Evolutionary conservation across 495 filamentous ascomycete genomes (phyloP), one percentile per base, ranked within the genome.

Genomic region (Penicillium diatomitis): DNA sequence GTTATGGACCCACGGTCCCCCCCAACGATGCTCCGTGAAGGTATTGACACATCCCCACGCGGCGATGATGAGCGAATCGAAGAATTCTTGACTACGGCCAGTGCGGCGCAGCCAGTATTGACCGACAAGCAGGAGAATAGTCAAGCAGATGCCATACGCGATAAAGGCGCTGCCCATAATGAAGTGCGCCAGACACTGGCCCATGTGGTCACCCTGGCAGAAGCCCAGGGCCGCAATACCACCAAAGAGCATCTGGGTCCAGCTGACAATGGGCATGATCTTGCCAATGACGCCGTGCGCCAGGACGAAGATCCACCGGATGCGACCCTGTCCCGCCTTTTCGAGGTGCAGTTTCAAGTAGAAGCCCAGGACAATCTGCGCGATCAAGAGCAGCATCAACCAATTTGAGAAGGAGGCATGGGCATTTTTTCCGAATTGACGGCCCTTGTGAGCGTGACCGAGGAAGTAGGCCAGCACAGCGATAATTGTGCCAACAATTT

Each of bases 111-210:
- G 66, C 90, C 90, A 96, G 20, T 76, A 65, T 68, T 96, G 94
- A 11, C 92, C 92, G 33, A 90, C 86, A 8, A 96, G 74, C 31
- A 97, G 76, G 9, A 97, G 69, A 39, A 96, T 85, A 3, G 87
- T 90, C 53, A 98, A 74, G 42, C 91, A 60, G 42, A 96, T 86
- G 11, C 88, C 92, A 60, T 97, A 97, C 40, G 77, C 92, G 53
- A 98, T 95, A 65, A 98, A 97, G 2, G 91, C 90, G 50, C 84
- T 86, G 12, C 92, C 92, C 94, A 98, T 97, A 62, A 97, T 97
- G 61, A 97, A 97, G 66, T 98, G 92, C 32, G 92, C 94, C 30
- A 88, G 68, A 68, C 92, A 98, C 69, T 98, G 94, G 5, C 91
- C 90, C 11, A 88, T 58, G 63, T 97, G 92, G 44, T 97, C 92